Conservation (phyloP, 2,329 filamentous ascomycete species). For the Aspergillus hortae region DNA sequence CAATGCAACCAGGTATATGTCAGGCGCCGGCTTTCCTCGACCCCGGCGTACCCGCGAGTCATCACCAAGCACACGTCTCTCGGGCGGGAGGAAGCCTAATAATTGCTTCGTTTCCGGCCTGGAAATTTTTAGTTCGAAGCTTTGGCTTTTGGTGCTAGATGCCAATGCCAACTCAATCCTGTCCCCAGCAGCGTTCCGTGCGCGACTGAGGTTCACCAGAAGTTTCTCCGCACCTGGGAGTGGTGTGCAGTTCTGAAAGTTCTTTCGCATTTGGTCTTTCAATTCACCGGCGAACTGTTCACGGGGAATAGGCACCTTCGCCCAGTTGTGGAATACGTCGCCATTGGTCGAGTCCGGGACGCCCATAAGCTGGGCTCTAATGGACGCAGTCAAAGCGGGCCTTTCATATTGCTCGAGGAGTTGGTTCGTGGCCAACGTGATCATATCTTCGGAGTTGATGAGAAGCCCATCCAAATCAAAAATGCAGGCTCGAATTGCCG, state of each 20-base stretch:
- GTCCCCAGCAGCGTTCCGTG: slow-evolving; percentile 6
- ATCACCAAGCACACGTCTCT: slow-evolving; percentile 16
- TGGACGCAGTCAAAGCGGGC: slow-evolving; percentile 14
- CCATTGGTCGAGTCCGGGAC: slow-evolving; percentile 21
- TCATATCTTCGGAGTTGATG: slow-evolving; percentile 33
- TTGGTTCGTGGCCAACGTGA: slow-evolving; percentile 17
- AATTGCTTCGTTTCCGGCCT: slow-evolving; percentile 17
- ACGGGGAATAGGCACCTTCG: slow-evolving; percentile 24
- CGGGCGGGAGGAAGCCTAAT: slow-evolving; percentile 12
- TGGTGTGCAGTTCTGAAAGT: slow-evolving; percentile 26
- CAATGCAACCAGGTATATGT: slow-evolving; percentile 25
- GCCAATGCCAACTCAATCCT: slow-evolving; percentile 22
- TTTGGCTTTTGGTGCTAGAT: slow-evolving; percentile 19
- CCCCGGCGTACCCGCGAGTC: slow-evolving; percentile 18
- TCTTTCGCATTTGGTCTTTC: slow-evolving; percentile 19
- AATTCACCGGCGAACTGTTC: slow-evolving; percentile 31
- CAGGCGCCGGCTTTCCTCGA: slow-evolving; percentile 24
- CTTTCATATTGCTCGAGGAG: slow-evolving; percentile 18
- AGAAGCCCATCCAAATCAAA: slow-evolving; percentile 35
- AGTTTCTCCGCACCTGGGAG: slow-evolving; percentile 19
- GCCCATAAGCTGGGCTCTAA: slow-evolving; percentile 23
- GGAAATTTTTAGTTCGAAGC: slow-evolving; percentile 21
- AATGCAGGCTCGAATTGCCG: slow-evolving; percentile 30
- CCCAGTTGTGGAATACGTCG: slow-evolving; percentile 30
- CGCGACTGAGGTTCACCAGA: slow-evolving; percentile 15